These are phyloP conservation scores for Lasiosphaeriaceae sp. DNA, from an alignment of 495 filamentous ascomycete species.

Conservation along the genomic window DNA sequence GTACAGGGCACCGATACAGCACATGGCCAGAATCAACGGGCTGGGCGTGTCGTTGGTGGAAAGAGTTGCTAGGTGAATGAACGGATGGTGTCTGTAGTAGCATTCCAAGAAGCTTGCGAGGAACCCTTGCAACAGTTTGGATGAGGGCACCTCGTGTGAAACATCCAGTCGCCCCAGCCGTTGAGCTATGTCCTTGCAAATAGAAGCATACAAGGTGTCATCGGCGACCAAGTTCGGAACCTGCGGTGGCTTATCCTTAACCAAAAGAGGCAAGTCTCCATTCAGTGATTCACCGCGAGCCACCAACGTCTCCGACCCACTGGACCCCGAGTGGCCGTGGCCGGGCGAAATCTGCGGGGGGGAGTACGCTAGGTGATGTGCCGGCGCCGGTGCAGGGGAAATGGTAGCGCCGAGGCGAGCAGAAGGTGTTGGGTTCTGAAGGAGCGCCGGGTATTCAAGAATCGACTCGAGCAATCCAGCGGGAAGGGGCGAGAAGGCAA, in stretches of 20 bases:
- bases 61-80: neutral
- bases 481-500: neutral
- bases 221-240: neutral
- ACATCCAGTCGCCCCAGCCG: neutral
- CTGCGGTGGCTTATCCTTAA: neutral
- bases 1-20: neutral
- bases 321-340: neutral
- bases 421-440: neutral
- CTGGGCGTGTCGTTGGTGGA: neutral
- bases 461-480: neutral
- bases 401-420: neutral
- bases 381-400: no score
- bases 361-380: no score
- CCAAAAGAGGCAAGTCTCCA: neutral
- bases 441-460: neutral
- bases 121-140: neutral
- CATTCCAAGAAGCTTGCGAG: neutral
- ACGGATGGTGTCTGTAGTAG: constrained; percentile 2
- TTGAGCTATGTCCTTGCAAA: neutral
- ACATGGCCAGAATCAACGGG: constrained; percentile 3
- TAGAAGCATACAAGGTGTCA: neutral
- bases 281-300: neutral
- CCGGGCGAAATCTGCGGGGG: neutral
- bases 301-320: neutral
- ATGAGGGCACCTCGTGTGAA: neutral